These are phyloP conservation scores for Coemansia sp. DNA, from an alignment of 192 early-diverging fungal species.

Conservation along the genomic window DNA sequence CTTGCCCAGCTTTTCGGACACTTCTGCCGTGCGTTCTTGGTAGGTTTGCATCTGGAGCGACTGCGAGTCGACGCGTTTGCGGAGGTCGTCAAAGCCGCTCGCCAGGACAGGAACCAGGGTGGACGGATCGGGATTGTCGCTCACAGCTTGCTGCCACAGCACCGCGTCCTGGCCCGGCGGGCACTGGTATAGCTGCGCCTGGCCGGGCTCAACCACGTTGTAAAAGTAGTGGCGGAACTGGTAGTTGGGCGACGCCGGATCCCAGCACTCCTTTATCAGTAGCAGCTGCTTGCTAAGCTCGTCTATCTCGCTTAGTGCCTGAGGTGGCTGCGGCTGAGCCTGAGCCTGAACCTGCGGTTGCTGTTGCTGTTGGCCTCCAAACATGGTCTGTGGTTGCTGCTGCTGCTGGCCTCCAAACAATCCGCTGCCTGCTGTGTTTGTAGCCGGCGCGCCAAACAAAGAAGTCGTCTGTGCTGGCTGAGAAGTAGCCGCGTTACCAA, in stretches of 20 bases:
- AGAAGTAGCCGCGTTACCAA: slow-evolving; percentile 13
- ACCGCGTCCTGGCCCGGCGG: slow-evolving; percentile 66
- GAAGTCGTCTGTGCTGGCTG: slow-evolving; percentile 23
- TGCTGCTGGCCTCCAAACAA: slow-evolving; percentile 39
- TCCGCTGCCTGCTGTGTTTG: slow-evolving; percentile 4
- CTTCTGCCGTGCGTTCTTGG: slow-evolving; percentile 70
- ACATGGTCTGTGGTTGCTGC: slow-evolving; percentile 18
- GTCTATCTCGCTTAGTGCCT: slow-evolving; percentile 27
- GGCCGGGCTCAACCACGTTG: slow-evolving; percentile 86
- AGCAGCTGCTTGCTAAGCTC: slow-evolving; percentile 64
- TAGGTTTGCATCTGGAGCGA: slow-evolving; percentile 66
- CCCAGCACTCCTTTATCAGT: slow-evolving; percentile 72
- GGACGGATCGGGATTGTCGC: slow-evolving; percentile 83
- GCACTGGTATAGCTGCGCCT: slow-evolving; percentile 74
- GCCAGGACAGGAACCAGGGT: slow-evolving; percentile 91
- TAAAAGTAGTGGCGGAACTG: slow-evolving; percentile 96
- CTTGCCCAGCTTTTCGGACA: slow-evolving; percentile 58
- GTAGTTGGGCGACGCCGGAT: slow-evolving; percentile 72
- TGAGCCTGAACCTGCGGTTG: slow-evolving; percentile 10
- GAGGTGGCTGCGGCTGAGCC: slow-evolving; percentile 29
- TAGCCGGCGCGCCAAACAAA: slow-evolving; percentile 31
- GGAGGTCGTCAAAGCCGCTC: slow-evolving; percentile 85
- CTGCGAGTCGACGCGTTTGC: slow-evolving; percentile 82
- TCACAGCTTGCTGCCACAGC: slow-evolving; percentile 80
- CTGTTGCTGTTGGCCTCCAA: slow-evolving; percentile 19